These are phyloP conservation scores for Coniophora puteana DNA, from an alignment of 1,284 basidiomycete genomes.

Conservation along the genomic window DNA sequence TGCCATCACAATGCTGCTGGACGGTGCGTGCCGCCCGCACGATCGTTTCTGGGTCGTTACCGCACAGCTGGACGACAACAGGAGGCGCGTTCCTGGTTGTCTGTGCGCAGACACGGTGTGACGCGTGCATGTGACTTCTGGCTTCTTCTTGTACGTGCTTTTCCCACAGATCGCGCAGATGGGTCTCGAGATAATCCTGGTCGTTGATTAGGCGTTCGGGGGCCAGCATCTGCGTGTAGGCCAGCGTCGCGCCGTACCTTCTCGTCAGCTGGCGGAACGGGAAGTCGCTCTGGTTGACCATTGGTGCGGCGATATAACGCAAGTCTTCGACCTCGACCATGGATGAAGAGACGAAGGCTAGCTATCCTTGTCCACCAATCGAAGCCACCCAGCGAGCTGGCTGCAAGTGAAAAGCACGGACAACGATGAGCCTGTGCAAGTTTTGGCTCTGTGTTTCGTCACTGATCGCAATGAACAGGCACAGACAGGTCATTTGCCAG, in stretches of 20 bases:
- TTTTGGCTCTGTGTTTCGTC: too few relatives aligned
- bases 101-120: too few relatives aligned
- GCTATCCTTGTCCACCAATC: too few relatives aligned
- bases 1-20: conserved; percentile 55
- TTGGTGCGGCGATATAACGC: conserved; percentile 53
- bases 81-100: conserved; percentile 33
- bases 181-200: conserved; percentile 55
- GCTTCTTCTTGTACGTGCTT: too few relatives aligned
- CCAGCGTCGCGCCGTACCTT: conserved; percentile 55
- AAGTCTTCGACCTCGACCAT: too few relatives aligned
- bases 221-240: conserved; percentile 72
- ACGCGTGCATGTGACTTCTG: too few relatives aligned
- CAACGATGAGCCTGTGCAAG: too few relatives aligned
- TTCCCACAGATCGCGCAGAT: conserved; percentile 47
- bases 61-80: conserved; percentile 70
- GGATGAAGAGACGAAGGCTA: too few relatives aligned
- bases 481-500: too few relatives aligned
- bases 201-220: conserved; percentile 56
- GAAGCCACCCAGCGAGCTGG: too few relatives aligned
- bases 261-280: conserved; percentile 62
- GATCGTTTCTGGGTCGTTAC: conserved; percentile 58
- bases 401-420: too few relatives aligned
- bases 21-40: conserved; percentile 56
- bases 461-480: too few relatives aligned
- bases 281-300: conserved; percentile 72